Conservation (phyloP, 495 filamentous ascomycete genomes). For the Opeltia flavorubescens region DNA sequence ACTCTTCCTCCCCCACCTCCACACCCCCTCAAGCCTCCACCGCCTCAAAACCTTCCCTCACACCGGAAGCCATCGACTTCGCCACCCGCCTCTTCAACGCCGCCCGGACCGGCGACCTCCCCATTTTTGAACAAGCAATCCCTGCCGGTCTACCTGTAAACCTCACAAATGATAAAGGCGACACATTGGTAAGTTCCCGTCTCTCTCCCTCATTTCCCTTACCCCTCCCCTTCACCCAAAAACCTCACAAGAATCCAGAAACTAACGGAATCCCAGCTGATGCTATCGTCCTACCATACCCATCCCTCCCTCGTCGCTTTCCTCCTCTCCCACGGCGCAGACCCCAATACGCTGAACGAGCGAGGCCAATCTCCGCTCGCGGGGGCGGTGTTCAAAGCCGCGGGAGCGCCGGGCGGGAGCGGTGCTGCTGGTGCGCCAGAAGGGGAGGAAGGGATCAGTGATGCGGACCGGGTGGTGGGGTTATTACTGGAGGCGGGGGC, state of each 20-base stretch:
- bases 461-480: constrained; percentile 3
- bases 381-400: constrained; percentile 42
- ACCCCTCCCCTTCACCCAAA: not conserved
- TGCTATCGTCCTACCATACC: constrained; percentile 40
- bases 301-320: constrained; percentile 35
- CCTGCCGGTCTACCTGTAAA: constrained; percentile 36
- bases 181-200: constrained; percentile 37
- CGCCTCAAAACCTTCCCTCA: constrained; percentile 11
- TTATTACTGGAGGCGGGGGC: constrained; percentile 31
- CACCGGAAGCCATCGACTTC: constrained; percentile 37
- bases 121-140: constrained; percentile 34
- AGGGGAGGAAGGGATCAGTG: not conserved
- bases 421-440: constrained; percentile 14
- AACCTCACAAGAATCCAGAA: not conserved
- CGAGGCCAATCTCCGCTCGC: constrained; percentile 38
- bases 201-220: not conserved
- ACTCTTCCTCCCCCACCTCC: not conserved
- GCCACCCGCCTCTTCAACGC: constrained; percentile 37
- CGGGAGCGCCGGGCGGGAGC: constrained; percentile 26
- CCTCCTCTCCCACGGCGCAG: constrained; percentile 34
- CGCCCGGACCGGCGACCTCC: constrained; percentile 32
- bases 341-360: constrained; percentile 40
- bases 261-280: constrained; percentile 23
- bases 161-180: constrained; percentile 42
- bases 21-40: not conserved